Conservation (phyloP, 352 stramenopile genomes). For the Globisporangium irregulare region DNA sequence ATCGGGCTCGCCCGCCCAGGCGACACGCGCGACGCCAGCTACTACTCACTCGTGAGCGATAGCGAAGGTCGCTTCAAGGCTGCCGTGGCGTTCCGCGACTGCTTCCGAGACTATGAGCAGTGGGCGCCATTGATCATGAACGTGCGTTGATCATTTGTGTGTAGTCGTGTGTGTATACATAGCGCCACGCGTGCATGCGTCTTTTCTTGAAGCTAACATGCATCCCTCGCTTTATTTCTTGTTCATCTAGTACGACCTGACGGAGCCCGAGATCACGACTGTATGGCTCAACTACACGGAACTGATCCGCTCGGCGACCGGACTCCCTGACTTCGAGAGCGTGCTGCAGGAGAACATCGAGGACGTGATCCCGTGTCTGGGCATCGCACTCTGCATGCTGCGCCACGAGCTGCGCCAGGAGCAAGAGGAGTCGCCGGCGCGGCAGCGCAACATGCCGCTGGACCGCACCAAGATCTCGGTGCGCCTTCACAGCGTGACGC, state of each 20-base stretch:
- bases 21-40: constrained; percentile 39
- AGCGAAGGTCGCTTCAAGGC: constrained; percentile 55
- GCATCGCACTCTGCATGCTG: constrained; percentile 66
- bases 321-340: constrained; percentile 47
- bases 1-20: constrained; percentile 36
- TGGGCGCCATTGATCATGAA: constrained; percentile 45
- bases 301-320: constrained; percentile 38
- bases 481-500: constrained; percentile 65
- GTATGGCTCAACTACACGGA: constrained; percentile 57
- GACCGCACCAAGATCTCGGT: constrained; percentile 56
- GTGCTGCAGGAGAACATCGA: constrained; percentile 56
- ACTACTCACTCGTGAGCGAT: constrained; percentile 50
- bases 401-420: constrained; percentile 53
- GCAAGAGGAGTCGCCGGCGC: constrained; percentile 39
- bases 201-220: neutral
- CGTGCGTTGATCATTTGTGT: neutral
- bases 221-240: neutral
- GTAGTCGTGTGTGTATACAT: neutral
- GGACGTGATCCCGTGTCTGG: constrained; percentile 57
- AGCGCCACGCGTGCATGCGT: neutral
- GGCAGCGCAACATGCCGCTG: constrained; percentile 37
- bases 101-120: constrained; percentile 45
- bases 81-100: constrained; percentile 52
- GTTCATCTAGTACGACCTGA: constrained; percentile 40
- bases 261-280: constrained; percentile 38